Percentiles rank a stretch among this genome's conserved stretches.
Conservation (phyloP, 1,284 basidiomycete species). For the Puccinia brachypodii region DNA sequence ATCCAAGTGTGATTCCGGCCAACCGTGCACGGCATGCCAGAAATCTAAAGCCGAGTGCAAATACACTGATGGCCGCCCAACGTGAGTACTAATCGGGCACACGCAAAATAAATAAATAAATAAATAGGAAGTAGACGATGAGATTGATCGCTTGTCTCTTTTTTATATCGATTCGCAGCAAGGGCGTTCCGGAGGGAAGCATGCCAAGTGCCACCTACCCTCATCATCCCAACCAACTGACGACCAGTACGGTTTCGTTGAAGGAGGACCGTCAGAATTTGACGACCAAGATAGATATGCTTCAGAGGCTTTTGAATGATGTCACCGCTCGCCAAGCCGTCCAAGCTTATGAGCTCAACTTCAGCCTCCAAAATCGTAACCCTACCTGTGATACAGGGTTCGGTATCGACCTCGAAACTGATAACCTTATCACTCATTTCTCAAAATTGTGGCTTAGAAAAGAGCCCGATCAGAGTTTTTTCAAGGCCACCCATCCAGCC, state of each 20-base stretch:
- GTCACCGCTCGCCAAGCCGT: constrained; percentile 18
- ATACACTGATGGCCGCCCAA: constrained; percentile 39
- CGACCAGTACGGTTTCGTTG: neutral
- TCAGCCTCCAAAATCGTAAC: neutral
- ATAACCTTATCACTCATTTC: constrained; percentile 43
- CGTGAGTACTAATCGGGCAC: constrained; percentile 21
- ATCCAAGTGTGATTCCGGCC: constrained; percentile 30
- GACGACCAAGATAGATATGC: constrained; percentile 10
- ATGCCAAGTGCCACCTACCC: neutral
- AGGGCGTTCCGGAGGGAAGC: neutral
- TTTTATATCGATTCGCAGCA: neutral
- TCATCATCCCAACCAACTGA: neutral
- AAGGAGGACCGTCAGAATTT: constrained; percentile 12
- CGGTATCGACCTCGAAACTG: constrained; percentile 40
- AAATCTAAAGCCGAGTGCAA: constrained; percentile 8
- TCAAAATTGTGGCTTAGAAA: constrained; percentile 43
- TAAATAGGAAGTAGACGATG: neutral
- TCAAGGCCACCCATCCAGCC: constrained; percentile 33
- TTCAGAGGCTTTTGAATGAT: constrained; percentile 16
- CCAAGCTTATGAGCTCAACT: constrained; percentile 13
- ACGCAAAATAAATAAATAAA: neutral
- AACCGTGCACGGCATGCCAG: constrained; percentile 20
- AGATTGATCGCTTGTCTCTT: neutral
- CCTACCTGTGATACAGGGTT: neutral
- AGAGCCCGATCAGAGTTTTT: constrained; percentile 39